These are phyloP conservation scores for Geranium brycei DNA, from an alignment of 345 rosid species.

Conservation along the genomic window DNA sequence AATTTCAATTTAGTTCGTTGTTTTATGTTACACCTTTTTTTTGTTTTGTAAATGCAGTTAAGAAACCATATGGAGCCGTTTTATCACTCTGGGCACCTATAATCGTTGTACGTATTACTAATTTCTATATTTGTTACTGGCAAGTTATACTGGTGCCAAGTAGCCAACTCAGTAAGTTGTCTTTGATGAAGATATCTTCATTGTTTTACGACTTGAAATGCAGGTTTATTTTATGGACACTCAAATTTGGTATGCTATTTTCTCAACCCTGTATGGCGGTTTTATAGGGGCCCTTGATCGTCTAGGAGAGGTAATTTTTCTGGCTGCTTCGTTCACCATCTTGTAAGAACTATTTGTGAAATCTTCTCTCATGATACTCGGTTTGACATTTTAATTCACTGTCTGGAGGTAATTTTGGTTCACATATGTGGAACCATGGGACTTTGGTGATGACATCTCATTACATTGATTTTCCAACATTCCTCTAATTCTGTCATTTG, in stretches of 20 bases:
- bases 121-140: background rate
- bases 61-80: conserved; percentile 62
- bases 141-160: too few species aligned
- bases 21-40: conserved; percentile 2
- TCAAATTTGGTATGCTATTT: conserved; percentile 89
- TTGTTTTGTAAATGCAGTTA: conserved; percentile 35
- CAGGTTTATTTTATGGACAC: conserved; percentile 94
- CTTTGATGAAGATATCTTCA: background rate
- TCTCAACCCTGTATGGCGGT: conserved; percentile 87
- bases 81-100: conserved; percentile 74
- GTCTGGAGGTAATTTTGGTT: too few species aligned
- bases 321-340: background rate
- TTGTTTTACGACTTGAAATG: conserved; percentile 8
- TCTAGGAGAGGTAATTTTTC: conserved; percentile 73
- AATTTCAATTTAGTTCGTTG: conserved; percentile 6
- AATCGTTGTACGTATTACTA: conserved; percentile 36
- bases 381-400: background rate
- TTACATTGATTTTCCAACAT: too few species aligned
- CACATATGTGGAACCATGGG: too few species aligned
- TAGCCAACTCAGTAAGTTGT: too few species aligned
- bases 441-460: too few species aligned
- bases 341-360: background rate
- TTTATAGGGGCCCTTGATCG: conserved; percentile 87
- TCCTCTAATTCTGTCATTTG: background rate
- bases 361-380: background rate